Percentiles rank a stretch among this genome's conserved stretches.
These are phyloP conservation scores for Miscanthus lutarioriparius DNA, from an alignment of 176 grass and related monocot genomes.

Conservation along the genomic window DNA sequence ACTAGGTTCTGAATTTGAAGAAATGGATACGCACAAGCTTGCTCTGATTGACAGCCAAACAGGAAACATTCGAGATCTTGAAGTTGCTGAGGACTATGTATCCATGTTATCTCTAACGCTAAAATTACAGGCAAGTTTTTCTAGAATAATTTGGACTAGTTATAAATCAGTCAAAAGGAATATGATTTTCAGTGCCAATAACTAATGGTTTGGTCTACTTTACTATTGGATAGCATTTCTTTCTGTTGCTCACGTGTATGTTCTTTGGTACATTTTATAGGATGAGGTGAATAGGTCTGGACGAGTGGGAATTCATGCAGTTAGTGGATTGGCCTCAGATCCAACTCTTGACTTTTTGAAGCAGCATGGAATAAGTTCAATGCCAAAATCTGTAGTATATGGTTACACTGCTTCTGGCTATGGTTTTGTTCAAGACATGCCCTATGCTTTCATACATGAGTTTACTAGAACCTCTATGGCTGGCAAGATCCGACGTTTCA, in stretches of 20 bases:
- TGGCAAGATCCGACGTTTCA: slow-evolving; percentile 73
- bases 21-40: slow-evolving; percentile 74
- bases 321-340: slow-evolving; percentile 61
- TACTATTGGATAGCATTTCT: background rate
- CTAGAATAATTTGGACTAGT: slow-evolving; percentile 15
- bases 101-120: slow-evolving; percentile 70
- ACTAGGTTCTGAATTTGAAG: slow-evolving; percentile 74
- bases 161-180: slow-evolving; percentile 11
- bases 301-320: slow-evolving; percentile 52
- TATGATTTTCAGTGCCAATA: background rate
- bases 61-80: slow-evolving; percentile 58
- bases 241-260: background rate
- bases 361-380: slow-evolving; percentile 58
- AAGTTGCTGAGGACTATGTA: slow-evolving; percentile 76
- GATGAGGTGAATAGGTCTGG: slow-evolving; percentile 62
- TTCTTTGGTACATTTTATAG: slow-evolving; percentile 42
- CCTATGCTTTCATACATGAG: slow-evolving; percentile 81
- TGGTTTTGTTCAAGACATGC: slow-evolving; percentile 88
- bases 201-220: background rate
- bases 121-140: slow-evolving; percentile 54
- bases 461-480: slow-evolving; percentile 81
- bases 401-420: slow-evolving; percentile 83
- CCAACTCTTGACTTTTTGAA: slow-evolving; percentile 60
- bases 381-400: slow-evolving; percentile 75
- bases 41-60: slow-evolving; percentile 66